Base-by-base conservation (phyloP, 495 filamentous ascomycete species). In the Tuber brumale region DNA sequence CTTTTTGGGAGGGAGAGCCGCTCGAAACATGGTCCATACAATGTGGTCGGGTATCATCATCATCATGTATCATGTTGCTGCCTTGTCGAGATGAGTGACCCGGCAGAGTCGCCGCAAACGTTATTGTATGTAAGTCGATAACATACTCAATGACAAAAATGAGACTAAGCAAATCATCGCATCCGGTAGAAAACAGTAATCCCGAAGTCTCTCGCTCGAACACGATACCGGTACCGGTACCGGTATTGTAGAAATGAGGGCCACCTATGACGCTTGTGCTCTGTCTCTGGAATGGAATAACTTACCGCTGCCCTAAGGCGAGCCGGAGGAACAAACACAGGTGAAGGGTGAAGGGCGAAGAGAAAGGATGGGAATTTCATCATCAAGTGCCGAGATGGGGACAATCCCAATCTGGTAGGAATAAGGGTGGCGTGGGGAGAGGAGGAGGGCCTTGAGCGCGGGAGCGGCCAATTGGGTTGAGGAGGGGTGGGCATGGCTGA, bases 361-460 rank as follows among this genome's bases (percentile, higher is more conserved):
- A n/a, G n/a, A n/a, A n/a, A n/a, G 70, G 48, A 76, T 73, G 73
- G 76, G 74, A 71, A 70, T 45, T 72, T 72, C 23, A 75, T 44
- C 70, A 45, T 70, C 70, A 80, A 80, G 78, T 80, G 78, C 78
- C 78, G 78, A 80, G 78, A 80, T 80, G 78, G 78, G 75, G 70
- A 70, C 43, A 74, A 6, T 66, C 78, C 73, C 73, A 80, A 80
- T 80, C n/a, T 73, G 71, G 78, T 23, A 80, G 73, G 78, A 79
- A 75, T 80, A 80, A 80, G 76, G 78, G 69, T 71, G 46, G 66
- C 44, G 69, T 45, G 73, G 42, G 77, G 72, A 76, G 75, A 73
- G 74, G 37, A 39, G 37, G 73, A 71, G 43, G 46, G 69, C 74
- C 69, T 70, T 78, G 76, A 74, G 70, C 70, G 70, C 69, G 43